Base-by-base conservation (phyloP, 2,329 filamentous ascomycete genomes). In the Aspergillus fumigatiaffinis region DNA sequence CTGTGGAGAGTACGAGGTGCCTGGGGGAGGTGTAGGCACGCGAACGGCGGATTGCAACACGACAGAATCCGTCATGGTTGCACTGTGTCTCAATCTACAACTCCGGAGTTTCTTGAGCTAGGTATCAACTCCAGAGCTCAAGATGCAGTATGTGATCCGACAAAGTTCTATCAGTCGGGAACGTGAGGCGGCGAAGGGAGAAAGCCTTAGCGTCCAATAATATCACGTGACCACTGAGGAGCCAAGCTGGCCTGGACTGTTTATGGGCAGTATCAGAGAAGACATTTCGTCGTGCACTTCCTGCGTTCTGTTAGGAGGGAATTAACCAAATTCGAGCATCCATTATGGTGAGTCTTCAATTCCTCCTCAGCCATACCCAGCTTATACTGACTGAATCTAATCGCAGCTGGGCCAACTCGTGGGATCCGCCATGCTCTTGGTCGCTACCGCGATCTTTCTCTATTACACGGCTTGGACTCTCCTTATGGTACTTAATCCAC, bases 391-490 rank as follows among this genome's bases (percentile, higher is more conserved):
- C 60, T 65, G 28, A 65, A 42, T 47, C 14, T 47, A 23, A 28
- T 52, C 26, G 49, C 75, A 99, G 94, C 89, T 97, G 79, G 94
- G 96, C 84, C 92, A 91, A 86, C 84, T 89, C 66, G 83, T 89
- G 66, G 88, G 88, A 77, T 82, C 88, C 77, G 85, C 83, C 76
- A 90, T 90, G 88, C 86, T 91, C 74, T 80, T 89, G 76, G 81
- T 83, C 80, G 87, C 88, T 69, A 87, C 87, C 64, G 81, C 83
- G 68, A 84, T 90, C 73, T 91, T 90, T 75, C 80, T 89, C 69
- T 99, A 99, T 85, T 99, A 99, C 81, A 94, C 91, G 63, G 85
- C 96, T 77, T 99, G 94, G 94, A 96, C 94, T 28, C 84, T 99
- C 63, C 84, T 97, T 65, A 97, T 99, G 90, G 94, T 97, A 85